Base-by-base conservation (phyloP, 768 basidiomycete genomes). In the Hydnomerulius pinastri region DNA sequence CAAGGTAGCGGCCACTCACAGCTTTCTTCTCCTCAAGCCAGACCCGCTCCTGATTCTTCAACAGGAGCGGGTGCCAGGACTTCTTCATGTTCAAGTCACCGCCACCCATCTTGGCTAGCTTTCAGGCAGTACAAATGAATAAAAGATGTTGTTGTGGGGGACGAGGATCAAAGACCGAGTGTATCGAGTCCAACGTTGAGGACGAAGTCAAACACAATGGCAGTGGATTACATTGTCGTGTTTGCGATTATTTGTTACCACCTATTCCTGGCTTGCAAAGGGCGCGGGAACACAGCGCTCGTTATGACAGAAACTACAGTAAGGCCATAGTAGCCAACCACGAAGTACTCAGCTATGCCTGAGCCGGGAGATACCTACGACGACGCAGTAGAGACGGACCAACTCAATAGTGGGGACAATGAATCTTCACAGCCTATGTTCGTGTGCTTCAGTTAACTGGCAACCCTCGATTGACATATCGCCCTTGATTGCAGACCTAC, bases 31-130 rank as follows among this genome's bases (percentile, higher is more conserved):
- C 97, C 71, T 96, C 90, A 48, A 98, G 80, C 96, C 97, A 98
- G 63, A 98, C 97, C 82, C 90, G 85, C 85, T 96, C 92, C 86
- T 98, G 96, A 74, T 96, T 96, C 69, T 92, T 93, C 71, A 97
- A 72, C 72, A 96, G 90, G 79, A 94, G 86, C 81, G 95, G 95
- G 70, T 98, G 95, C 95, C 95, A 98, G 57, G 92, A 94, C 81
- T 97, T 96, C 74, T 91, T 97, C 95, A 98, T 98, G 66, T 98
- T 98, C 68, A 98, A 79, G 71, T 98, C 95, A 54, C 90, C 95
- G 51, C 95, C 94, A 83, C 95, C 95, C 95, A 98, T 98, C 63
- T 87, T 97, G 79, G 61, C 59, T 64, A 48, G 54, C 43, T 65
- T 62, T 49, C 50, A 48, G 6, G 59, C 21, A 32, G 38, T 43